Base-by-base conservation (phyloP, 345 rosid species). In the Eucalyptus curtisii region DNA sequence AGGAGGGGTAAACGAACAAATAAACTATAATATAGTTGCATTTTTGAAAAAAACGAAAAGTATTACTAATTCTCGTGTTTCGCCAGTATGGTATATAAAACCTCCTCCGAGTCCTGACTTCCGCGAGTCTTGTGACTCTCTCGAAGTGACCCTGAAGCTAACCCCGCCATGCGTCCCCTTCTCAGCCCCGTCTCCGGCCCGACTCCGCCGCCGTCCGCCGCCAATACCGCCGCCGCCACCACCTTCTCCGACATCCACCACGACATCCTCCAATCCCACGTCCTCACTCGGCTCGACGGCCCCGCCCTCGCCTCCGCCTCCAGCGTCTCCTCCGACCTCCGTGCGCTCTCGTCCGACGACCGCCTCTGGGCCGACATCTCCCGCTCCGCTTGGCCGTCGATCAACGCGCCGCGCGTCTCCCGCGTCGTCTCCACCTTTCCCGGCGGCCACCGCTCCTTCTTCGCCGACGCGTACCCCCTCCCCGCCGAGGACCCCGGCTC, bases 241-340 rank as follows among this genome's bases (percentile, higher is more conserved):
- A 4, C 90, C 12, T 88, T 93, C 90, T 89, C 95, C 88, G 49
- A 89, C 92, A 85, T 97, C 87, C 97, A 94, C 91, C 86, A 88
- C 3, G 95, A 96, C 88, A 91, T 97, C 91, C 89, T 96, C 79
- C 95, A 89, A 49, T 47, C 92, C 31, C 95, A 96, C 92, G 90
- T 97, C 90, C 88, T 97, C 55, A 93, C 95, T 8, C 95, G 95
- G 7, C 95, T 97, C n/a, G 97, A 95, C 90, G 98, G 98, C 48
- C 92, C 93, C 10, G 82, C 96, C 24, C 91, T 97, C 13, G 94
- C 95, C 86, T 92, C 98, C 86, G 86, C 92, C 88, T 88, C 97
- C 17, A 92, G 97, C 91, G 89, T 92, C 89, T 94, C 96, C 85
- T 49, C 93, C 6, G 91, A 94, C 13, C 92, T 97, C 79, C 89